These are phyloP conservation scores for Wallacemonas rigidus DNA, from an alignment of 208 protist species.

Conservation along the genomic window DNA sequence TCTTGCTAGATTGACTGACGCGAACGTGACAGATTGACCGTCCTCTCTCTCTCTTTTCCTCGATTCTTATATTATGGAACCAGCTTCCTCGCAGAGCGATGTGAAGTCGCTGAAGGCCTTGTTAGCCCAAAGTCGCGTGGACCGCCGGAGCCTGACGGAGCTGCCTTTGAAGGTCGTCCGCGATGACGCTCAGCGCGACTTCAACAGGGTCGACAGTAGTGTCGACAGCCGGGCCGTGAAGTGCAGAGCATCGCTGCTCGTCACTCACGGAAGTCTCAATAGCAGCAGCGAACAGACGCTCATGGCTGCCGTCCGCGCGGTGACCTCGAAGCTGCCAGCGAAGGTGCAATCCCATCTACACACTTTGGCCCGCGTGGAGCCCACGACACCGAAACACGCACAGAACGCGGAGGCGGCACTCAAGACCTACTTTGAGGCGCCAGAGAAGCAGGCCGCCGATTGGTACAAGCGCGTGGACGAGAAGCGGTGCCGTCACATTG, in stretches of 20 bases:
- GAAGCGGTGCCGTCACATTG: conserved; percentile 26
- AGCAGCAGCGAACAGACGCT: conserved; percentile 19
- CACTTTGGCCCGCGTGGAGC: background rate
- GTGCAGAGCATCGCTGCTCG: too few species aligned
- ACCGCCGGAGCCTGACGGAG: background rate
- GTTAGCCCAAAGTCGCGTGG: background rate
- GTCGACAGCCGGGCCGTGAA: too few species aligned
- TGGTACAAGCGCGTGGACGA: conserved; percentile 52
- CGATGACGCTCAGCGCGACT: background rate
- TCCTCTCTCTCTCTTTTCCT: too few species aligned
- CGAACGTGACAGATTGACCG: too few species aligned
- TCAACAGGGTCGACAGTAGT: background rate
- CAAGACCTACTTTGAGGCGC: conserved; percentile 32
- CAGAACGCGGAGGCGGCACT: conserved; percentile 21
- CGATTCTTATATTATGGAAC: too few species aligned
- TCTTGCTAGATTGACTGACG: too few species aligned
- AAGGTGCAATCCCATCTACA: background rate
- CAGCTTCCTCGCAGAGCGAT: too few species aligned
- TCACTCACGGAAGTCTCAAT: background rate
- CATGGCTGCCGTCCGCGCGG: conserved; percentile 25
- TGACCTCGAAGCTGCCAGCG: background rate
- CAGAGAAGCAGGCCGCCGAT: conserved; percentile 45
- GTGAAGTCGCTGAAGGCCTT: background rate
- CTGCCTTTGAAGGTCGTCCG: too few species aligned
- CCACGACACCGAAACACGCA: background rate